These are phyloP conservation scores for Calocera cornea DNA, from an alignment of 768 basidiomycete genomes.

Conservation along the genomic window DNA sequence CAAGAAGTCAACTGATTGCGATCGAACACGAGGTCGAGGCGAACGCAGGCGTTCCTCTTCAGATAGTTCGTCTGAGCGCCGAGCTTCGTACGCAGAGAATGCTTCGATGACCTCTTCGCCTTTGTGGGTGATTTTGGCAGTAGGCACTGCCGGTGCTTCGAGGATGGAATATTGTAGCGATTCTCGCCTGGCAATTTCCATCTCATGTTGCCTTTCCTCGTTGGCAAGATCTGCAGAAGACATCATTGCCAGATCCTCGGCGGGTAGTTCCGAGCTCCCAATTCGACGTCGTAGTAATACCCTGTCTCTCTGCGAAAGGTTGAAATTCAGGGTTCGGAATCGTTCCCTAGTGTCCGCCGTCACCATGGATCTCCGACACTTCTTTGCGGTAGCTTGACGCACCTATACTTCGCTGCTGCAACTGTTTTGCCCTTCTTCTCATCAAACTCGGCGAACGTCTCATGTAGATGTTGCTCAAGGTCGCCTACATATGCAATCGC, in stretches of 20 bases:
- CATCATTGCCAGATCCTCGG: conserved; percentile 67
- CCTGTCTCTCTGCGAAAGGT: conserved; percentile 71
- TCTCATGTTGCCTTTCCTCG: conserved; percentile 72
- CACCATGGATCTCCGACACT: background rate
- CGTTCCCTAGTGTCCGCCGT: conserved; percentile 46
- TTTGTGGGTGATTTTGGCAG: conserved; percentile 80
- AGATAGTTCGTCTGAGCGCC: background rate
- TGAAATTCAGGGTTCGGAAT: conserved; percentile 81
- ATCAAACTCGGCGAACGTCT: conserved; percentile 64
- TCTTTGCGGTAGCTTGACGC: conserved; percentile 19
- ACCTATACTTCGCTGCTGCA: conserved; percentile 75
- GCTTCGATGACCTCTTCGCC: conserved; percentile 84
- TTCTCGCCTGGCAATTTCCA: conserved; percentile 69
- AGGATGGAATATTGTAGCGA: conserved; percentile 76
- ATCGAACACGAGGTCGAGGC: background rate
- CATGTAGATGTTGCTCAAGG: conserved; percentile 64
- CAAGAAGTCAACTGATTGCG: too few species aligned
- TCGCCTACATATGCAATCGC: conserved; percentile 54
- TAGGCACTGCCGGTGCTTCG: conserved; percentile 34
- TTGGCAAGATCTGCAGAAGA: conserved; percentile 79
- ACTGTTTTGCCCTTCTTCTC: conserved; percentile 42
- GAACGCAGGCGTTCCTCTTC: background rate
- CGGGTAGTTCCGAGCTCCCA: conserved; percentile 47
- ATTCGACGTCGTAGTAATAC: conserved; percentile 67
- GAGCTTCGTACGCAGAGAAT: background rate